phyloP scores from a whole-genome alignment of 176 grass and related monocot species.

The Paspalum vaginatum region DNA sequence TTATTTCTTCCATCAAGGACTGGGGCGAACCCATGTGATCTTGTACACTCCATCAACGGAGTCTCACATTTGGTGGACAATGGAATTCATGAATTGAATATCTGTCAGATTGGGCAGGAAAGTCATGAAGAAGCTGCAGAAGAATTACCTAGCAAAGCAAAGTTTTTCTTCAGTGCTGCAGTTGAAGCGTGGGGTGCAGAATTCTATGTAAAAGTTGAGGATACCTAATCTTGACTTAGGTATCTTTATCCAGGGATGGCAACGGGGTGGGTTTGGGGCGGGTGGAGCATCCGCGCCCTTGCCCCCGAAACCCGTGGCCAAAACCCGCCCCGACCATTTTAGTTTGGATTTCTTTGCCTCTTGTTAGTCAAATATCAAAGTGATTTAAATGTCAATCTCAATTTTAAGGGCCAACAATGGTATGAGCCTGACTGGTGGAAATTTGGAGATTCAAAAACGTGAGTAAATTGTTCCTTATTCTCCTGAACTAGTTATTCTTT shows the following conservation, averaged over 20 bases:
- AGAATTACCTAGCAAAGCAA: constrained; percentile 90
- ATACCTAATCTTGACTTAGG: constrained; percentile 85
- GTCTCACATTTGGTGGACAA: not conserved
- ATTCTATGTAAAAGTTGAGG: constrained; percentile 95
- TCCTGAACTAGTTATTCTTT: not conserved
- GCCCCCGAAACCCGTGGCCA: too few species aligned
- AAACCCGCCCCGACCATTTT: too few species aligned
- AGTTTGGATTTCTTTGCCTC: constrained; percentile 2
- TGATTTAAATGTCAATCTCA: not conserved
- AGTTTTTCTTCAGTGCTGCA: constrained; percentile 88
- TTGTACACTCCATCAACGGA: not conserved
- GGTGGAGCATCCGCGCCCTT: too few species aligned
- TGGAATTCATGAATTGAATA: constrained; percentile 17
- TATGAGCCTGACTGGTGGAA: constrained; percentile 99
- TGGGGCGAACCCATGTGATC: not conserved
- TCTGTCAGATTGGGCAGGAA: constrained; percentile 57
- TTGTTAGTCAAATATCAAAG: constrained; percentile 25
- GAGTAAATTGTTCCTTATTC: constrained; percentile 44
- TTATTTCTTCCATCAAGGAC: constrained; percentile 12
- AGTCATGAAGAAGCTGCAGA: constrained; percentile 95
- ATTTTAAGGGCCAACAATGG: constrained; percentile 89
- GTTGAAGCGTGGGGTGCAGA: constrained; percentile 95
- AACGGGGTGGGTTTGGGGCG: too few species aligned
- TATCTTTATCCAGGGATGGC: too few species aligned
- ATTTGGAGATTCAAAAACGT: constrained; percentile 96